Percentiles rank a stretch among this genome's conserved stretches.
phyloP scores from a whole-genome alignment of 2,329 filamentous ascomycete species.

The Monosporascus sp. region DNA sequence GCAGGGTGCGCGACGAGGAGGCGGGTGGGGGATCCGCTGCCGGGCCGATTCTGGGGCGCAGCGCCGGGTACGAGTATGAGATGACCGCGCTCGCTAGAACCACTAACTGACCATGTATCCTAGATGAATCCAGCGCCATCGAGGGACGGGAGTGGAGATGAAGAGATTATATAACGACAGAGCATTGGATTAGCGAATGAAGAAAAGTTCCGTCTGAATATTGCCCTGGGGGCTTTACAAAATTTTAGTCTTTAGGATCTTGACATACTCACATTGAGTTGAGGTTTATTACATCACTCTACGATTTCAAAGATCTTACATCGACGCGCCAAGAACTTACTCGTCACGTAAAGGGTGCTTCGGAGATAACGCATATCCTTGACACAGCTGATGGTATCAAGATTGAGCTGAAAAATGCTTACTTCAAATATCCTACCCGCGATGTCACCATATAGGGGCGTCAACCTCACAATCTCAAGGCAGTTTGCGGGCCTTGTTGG shows the following conservation, averaged over 20 bases:
- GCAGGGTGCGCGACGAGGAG: conserved; percentile 49
- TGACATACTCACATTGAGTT: too few relatives aligned
- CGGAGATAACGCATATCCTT: conserved; percentile 30
- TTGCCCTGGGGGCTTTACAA: too few relatives aligned
- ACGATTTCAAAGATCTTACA: too few relatives aligned
- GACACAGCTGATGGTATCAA: conserved; percentile 45
- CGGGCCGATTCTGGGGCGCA: conserved; percentile 24
- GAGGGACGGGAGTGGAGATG: too few relatives aligned
- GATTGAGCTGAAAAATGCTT: conserved; percentile 51
- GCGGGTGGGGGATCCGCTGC: conserved; percentile 24
- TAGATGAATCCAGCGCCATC: conserved; percentile 15
- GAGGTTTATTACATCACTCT: too few relatives aligned
- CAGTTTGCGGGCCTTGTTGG: conserved; percentile 68
- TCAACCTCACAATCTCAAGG: conserved; percentile 60
- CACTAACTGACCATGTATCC: conserved; percentile 2
- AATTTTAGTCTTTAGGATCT: too few relatives aligned
- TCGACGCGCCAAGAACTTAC: too few relatives aligned
- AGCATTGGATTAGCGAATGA: too few relatives aligned
- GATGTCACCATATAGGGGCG: conserved; percentile 47
- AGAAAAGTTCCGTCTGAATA: too few relatives aligned
- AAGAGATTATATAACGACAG: too few relatives aligned
- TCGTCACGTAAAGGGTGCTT: too few relatives aligned
- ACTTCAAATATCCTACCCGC: conserved; percentile 57
- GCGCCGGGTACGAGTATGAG: conserved; percentile 23
- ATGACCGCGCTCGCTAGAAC: background rate